Evolutionary conservation across 2,329 filamentous ascomycete genomes (phyloP), one percentile per base, ranked within the genome.

Genomic region (Colletotrichum cordylinicola): DNA sequence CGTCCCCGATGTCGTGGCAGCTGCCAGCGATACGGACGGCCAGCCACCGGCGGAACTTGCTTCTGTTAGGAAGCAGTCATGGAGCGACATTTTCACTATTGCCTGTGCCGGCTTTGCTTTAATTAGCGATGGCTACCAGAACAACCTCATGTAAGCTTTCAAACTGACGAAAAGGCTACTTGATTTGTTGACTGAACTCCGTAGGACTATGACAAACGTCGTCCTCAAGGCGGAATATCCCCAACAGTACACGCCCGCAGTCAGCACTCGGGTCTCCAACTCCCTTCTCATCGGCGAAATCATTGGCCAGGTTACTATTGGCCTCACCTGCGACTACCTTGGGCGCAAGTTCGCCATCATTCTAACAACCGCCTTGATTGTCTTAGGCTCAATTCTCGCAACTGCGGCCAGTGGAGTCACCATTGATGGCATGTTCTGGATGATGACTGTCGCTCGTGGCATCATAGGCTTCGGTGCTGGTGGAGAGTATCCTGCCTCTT

Each of bases 361-460:
- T 37, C 77, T 84, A 8, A 89, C 88, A 0, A 89, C 88, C 0
- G 67, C 86, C 5, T 85, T 88, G 81, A 87, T 89, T 61, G 86
- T 89, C 15, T 64, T 89, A 33, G 87, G 87, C 12, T 86, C 83
- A 2, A 87, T 89, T 31, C 76, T 89, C 21, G 87, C 88, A 2
- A 87, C 86, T 10, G 88, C 87, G 2, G 83, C 86, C 2, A 82
- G 87, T 71, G 88, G 88, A 12, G 78, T 81, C 7, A 89, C 87
- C 3, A 84, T 86, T 37, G 75, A 86, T 21, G 87, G 86, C 72
- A 89, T 90, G 87, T 87, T 89, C 71, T 89, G 88, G 87, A 89
- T 89, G 85, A 82, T 90, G 83, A 88, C 86, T 0, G 81, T 90
- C 21, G 84, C 87, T 7, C 84, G 88, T 56, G 88, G 88, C 7